Conservation (phyloP, 805 yeast genomes). For the Scheffersomyces ergatensis region DNA sequence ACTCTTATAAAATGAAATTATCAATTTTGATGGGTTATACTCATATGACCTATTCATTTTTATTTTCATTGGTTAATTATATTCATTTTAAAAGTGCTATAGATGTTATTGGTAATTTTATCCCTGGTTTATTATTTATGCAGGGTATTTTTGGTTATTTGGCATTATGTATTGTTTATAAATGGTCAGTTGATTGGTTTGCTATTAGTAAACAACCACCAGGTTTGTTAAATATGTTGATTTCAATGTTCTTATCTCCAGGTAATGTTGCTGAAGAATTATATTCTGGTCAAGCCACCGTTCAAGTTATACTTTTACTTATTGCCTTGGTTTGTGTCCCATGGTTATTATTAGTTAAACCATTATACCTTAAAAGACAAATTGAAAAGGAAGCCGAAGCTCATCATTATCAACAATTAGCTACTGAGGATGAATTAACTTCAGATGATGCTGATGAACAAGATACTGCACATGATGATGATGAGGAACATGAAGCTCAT, state of each 20-base stretch:
- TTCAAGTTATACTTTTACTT: conserved; percentile 70
- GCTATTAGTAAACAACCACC: conserved; percentile 80
- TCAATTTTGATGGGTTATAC: conserved; percentile 91
- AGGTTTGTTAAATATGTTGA: conserved; percentile 89
- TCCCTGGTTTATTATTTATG: conserved; percentile 94
- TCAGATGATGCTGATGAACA: conserved; percentile 28
- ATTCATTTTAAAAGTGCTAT: conserved; percentile 63
- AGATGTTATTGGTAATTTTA: conserved; percentile 88
- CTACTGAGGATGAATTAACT: conserved; percentile 26
- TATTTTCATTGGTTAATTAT: conserved; percentile 82
- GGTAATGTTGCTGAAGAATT: conserved; percentile 81
- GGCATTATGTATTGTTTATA: conserved; percentile 80
- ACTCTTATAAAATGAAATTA: conserved; percentile 96
- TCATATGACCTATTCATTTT: conserved; percentile 90
- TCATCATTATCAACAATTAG: conserved; percentile 40
- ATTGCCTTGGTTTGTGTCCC: conserved; percentile 91
- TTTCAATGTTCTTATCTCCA: conserved; percentile 92
- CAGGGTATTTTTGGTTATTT: conserved; percentile 95
- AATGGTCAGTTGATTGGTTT: conserved; percentile 94
- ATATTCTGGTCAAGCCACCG: conserved; percentile 72
- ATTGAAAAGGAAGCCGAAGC: conserved; percentile 54
- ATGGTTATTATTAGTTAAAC: conserved; percentile 83
- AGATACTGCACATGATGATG: conserved; percentile 38
- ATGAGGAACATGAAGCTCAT: conserved; percentile 50
- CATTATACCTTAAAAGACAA: conserved; percentile 63